Evolutionary conservation across 1,284 basidiomycete species (phyloP).

Genomic region (Agroathelia rolfsii): DNA sequence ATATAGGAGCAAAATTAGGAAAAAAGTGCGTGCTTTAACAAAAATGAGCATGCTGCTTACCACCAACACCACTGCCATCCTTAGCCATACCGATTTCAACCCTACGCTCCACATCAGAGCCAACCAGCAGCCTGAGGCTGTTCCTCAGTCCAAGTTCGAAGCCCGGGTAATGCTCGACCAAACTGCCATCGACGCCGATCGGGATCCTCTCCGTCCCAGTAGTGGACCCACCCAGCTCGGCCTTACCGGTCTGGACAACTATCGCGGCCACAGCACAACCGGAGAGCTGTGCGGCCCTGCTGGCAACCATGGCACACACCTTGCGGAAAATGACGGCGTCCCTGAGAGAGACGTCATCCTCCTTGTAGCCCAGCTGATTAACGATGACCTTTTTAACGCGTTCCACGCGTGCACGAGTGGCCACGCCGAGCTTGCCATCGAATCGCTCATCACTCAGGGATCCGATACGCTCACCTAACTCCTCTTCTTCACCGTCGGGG

Average conservation of each 20-base stretch:
- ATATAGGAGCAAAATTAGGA: conserved; percentile 2
- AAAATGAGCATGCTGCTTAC: conserved; percentile 35
- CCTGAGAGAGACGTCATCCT: conserved; percentile 37
- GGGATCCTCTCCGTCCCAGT: conserved; percentile 46
- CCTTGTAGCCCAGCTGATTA: conserved; percentile 49
- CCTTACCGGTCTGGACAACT: conserved; percentile 69
- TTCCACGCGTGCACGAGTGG: conserved; percentile 31
- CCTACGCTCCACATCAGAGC: conserved; percentile 67
- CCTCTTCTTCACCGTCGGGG: conserved; percentile 15
- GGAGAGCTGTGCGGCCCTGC: conserved; percentile 76
- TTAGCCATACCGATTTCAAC: conserved; percentile 89
- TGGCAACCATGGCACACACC: conserved; percentile 70
- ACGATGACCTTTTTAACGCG: conserved; percentile 50
- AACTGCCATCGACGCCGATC: conserved; percentile 86
- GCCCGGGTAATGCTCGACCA: conserved; percentile 86
- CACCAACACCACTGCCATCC: conserved; percentile 95
- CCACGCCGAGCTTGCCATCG: conserved; percentile 20
- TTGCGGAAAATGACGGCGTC: conserved; percentile 80
- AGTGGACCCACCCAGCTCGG: conserved; percentile 28
- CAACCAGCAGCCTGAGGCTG: conserved; percentile 69
- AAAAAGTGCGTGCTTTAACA: conserved; percentile 6
- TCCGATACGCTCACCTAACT: conserved; percentile 5
- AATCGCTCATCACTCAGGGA: conserved; percentile 10
- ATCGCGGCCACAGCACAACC: conserved; percentile 84
- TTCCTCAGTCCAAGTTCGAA: conserved; percentile 71